Conservation (phyloP, 2,329 filamentous ascomycete genomes). For the Nemania sp. region DNA sequence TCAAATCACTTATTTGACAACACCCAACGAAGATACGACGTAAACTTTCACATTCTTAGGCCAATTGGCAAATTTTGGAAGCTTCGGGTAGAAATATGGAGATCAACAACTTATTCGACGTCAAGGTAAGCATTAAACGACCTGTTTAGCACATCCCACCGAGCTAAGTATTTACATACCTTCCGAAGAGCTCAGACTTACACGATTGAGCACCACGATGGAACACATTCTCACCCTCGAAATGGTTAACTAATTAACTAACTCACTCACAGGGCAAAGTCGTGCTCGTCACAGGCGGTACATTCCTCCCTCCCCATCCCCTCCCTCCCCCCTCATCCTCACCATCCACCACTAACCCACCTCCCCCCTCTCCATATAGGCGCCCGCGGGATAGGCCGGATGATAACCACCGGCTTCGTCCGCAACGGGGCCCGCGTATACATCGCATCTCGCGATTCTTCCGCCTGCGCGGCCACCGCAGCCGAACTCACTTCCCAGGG, state of each 20-base stretch:
- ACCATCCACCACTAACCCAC: constrained; percentile 1
- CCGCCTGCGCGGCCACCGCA: constrained; percentile 59
- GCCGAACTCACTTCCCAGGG: constrained; percentile 58
- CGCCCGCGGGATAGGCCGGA: constrained; percentile 66
- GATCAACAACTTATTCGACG: constrained; percentile 56
- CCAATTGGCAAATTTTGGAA: no score
- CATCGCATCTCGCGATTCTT: constrained; percentile 65
- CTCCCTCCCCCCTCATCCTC: background rate
- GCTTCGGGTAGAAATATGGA: constrained; percentile 52
- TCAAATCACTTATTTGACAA: no score
- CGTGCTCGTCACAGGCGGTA: constrained; percentile 59
- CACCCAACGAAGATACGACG: no score
- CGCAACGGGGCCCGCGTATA: constrained; percentile 66
- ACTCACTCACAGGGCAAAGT: constrained; percentile 53
- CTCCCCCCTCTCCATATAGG: constrained; percentile 35
- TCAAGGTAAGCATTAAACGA: constrained; percentile 57
- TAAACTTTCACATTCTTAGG: no score
- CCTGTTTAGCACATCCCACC: background rate
- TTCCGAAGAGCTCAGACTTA: no score
- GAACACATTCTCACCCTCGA: no score
- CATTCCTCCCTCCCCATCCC: background rate
- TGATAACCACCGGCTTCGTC: constrained; percentile 70
- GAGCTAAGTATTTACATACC: background rate
- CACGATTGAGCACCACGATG: no score
- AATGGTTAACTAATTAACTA: no score